These are phyloP conservation scores for Mycena pura DNA, from an alignment of 768 basidiomycete genomes.

Conservation along the genomic window DNA sequence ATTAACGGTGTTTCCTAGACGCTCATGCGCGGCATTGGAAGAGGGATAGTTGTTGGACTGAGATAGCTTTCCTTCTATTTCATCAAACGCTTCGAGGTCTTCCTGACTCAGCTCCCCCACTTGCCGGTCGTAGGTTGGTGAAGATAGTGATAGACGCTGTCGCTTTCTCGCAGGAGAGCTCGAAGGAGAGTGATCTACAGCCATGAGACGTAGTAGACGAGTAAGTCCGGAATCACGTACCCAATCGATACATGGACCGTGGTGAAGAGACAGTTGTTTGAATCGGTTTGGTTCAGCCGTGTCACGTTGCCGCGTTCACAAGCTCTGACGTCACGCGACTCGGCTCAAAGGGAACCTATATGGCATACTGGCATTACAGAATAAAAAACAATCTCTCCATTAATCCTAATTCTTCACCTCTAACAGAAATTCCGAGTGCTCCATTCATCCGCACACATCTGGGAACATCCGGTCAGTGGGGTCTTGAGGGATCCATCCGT, in stretches of 20 bases:
- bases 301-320: no score
- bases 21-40: slow-evolving; percentile 7
- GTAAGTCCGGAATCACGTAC: background rate
- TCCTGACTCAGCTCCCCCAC: slow-evolving; percentile 58
- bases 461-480: slow-evolving; percentile 60
- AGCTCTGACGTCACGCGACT: no score
- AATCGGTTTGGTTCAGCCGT: slow-evolving; percentile 1
- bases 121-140: slow-evolving; percentile 68
- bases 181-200: slow-evolving; percentile 37
- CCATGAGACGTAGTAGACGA: slow-evolving; percentile 15
- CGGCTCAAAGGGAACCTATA: no score
- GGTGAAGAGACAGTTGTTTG: no score
- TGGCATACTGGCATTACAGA: no score
- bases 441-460: slow-evolving; percentile 60
- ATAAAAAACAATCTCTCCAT: no score
- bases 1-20: background rate
- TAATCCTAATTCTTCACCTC: no score
- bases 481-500: slow-evolving; percentile 84
- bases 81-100: slow-evolving; percentile 61
- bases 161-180: slow-evolving; percentile 61
- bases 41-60: slow-evolving; percentile 33
- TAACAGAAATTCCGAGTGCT: background rate
- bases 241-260: slow-evolving; percentile 9
- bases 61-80: slow-evolving; percentile 53
- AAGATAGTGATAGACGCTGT: slow-evolving; percentile 58